Evolutionary conservation across 305 asterid species (phyloP).

Genomic region (Solanum hybrid): DNA sequence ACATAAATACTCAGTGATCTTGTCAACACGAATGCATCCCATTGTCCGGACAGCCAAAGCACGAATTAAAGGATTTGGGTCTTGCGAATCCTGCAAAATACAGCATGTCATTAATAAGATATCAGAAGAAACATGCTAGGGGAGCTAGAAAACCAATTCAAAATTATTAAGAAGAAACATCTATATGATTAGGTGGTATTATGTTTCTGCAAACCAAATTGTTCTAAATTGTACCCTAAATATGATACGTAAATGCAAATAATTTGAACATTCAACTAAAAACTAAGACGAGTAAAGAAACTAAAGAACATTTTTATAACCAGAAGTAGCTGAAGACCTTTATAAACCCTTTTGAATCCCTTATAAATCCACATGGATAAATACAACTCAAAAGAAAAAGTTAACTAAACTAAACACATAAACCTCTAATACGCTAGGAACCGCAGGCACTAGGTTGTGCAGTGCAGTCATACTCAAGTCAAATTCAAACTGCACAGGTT

Average conservation of each 20-base stretch:
- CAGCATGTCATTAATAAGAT: background rate
- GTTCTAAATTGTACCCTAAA: background rate
- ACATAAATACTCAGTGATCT: conserved; percentile 91
- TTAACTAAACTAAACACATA: background rate
- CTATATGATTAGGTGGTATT: background rate
- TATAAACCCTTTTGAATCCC: background rate
- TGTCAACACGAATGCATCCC: conserved; percentile 99
- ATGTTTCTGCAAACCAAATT: background rate
- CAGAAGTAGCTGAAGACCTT: background rate
- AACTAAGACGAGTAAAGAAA: background rate
- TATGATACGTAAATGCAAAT: background rate
- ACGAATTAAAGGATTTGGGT: conserved; percentile 95
- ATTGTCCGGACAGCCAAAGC: conserved; percentile 97
- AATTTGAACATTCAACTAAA: background rate
- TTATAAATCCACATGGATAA: background rate
- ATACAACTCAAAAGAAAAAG: background rate
- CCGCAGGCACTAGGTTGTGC: background rate
- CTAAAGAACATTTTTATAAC: background rate
- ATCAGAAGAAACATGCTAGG: background rate
- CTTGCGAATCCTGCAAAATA: conserved; percentile 75
- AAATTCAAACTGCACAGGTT: background rate
- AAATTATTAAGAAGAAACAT: background rate
- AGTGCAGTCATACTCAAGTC: background rate
- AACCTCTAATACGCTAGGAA: background rate
- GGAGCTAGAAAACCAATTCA: background rate